Evolutionary conservation across 257 asterid genomes (phyloP).

Genomic region (Rubia yunnanensis): DNA sequence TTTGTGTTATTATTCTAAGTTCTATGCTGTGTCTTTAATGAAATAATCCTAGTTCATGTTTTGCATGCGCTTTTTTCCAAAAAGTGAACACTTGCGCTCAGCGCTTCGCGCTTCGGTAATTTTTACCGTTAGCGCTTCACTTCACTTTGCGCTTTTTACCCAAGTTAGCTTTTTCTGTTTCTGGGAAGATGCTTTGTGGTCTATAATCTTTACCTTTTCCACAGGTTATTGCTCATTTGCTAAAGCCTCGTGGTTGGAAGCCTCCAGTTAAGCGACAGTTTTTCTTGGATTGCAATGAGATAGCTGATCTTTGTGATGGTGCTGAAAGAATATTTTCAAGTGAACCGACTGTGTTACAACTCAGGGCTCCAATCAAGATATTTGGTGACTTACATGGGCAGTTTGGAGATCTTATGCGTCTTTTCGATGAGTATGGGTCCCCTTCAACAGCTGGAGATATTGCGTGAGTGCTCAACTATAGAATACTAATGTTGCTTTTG

Average conservation of each 20-base stretch:
- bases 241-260: constrained; percentile 99
- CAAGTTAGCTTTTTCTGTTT: neutral
- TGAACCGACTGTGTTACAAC: constrained; percentile 90
- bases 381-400: constrained; percentile 99
- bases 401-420: constrained; percentile 98
- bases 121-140: no score
- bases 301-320: constrained; percentile 96
- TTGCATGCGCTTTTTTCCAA: no score
- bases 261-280: constrained; percentile 96
- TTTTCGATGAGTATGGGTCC: constrained; percentile 97
- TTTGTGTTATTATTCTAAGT: no score
- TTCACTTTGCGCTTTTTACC: no score
- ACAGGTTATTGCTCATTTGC: constrained; percentile 87
- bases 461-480: constrained; percentile 42
- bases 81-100: no score
- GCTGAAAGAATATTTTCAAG: constrained; percentile 91
- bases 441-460: constrained; percentile 99
- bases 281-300: constrained; percentile 97
- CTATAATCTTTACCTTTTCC: neutral
- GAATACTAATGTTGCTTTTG: neutral
- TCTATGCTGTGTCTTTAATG: no score
- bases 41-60: no score
- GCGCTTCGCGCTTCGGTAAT: no score
- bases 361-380: constrained; percentile 92
- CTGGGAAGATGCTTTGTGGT: neutral